Evolutionary conservation across 768 basidiomycete species (phyloP).

Genomic region (Obba rivulosa): DNA sequence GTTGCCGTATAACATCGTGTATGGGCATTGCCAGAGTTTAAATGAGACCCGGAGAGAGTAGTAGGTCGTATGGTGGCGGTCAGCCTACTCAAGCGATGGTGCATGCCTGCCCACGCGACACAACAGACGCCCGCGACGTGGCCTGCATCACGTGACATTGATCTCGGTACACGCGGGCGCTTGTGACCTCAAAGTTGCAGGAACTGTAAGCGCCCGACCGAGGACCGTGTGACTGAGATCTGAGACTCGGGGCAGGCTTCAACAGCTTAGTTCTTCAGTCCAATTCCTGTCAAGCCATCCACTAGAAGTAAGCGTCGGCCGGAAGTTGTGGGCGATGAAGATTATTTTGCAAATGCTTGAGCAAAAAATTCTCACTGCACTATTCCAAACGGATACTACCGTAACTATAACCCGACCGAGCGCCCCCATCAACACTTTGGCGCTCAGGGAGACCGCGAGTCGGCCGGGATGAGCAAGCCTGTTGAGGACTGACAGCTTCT

Average conservation of each 20-base stretch:
- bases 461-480: too few species aligned
- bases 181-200: constrained; percentile 7
- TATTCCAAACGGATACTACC: too few species aligned
- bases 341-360: too few species aligned
- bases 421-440: too few species aligned
- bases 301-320: too few species aligned
- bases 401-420: too few species aligned
- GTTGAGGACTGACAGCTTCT: neutral
- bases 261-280: neutral
- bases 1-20: constrained; percentile 43
- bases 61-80: neutral
- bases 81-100: too few species aligned
- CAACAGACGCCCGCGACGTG: constrained; percentile 8
- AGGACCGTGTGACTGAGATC: neutral
- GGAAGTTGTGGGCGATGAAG: too few species aligned
- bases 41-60: neutral
- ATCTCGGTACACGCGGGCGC: constrained; percentile 1
- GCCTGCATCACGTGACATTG: neutral
- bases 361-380: too few species aligned
- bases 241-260: neutral
- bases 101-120: neutral
- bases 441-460: too few species aligned
- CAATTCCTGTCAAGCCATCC: too few species aligned
- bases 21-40: constrained; percentile 37
- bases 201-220: neutral